Evolutionary conservation across 2,329 filamentous ascomycete genomes (phyloP).

Genomic region (Amauroascus verrucosus): DNA sequence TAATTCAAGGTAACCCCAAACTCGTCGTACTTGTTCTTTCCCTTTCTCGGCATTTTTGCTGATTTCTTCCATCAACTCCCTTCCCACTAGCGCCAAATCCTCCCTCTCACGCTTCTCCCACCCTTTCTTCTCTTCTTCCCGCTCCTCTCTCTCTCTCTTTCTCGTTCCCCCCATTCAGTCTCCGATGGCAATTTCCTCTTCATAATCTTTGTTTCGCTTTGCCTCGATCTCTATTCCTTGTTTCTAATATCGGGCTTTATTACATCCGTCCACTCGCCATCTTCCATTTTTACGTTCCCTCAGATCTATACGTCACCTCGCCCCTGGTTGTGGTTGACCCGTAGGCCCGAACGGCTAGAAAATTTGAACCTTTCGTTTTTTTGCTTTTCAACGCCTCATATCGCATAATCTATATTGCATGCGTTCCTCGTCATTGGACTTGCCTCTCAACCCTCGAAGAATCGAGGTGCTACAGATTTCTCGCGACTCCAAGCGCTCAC

Average conservation of each 20-base stretch:
- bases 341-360: not conserved
- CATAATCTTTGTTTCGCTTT: slow-evolving; percentile 1
- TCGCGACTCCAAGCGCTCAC: too few relatives aligned
- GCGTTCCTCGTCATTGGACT: too few relatives aligned
- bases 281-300: slow-evolving; percentile 14
- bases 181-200: slow-evolving; percentile 10
- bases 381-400: not conserved
- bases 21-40: slow-evolving; percentile 13
- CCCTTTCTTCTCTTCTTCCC: slow-evolving; percentile 5
- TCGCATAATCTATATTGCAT: not conserved
- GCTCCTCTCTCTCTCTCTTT: slow-evolving; percentile 6
- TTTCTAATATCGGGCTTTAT: slow-evolving; percentile 11
- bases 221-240: not conserved
- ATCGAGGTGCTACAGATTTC: too few relatives aligned
- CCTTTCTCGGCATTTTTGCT: slow-evolving; percentile 13
- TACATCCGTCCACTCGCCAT: slow-evolving; percentile 11
- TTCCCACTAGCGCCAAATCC: slow-evolving; percentile 20
- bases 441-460: too few relatives aligned
- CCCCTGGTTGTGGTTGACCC: slow-evolving; percentile 4
- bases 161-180: slow-evolving; percentile 10
- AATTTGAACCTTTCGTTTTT: not conserved
- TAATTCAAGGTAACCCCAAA: slow-evolving; percentile 14
- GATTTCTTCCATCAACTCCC: slow-evolving; percentile 15
- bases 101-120: slow-evolving; percentile 16
- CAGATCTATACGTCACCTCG: slow-evolving; percentile 6